A percentile compares a stretch with the other conserved stretches of the same genome.
Conservation (phyloP, 768 basidiomycete genomes). For the Steccherinum ochraceum region DNA sequence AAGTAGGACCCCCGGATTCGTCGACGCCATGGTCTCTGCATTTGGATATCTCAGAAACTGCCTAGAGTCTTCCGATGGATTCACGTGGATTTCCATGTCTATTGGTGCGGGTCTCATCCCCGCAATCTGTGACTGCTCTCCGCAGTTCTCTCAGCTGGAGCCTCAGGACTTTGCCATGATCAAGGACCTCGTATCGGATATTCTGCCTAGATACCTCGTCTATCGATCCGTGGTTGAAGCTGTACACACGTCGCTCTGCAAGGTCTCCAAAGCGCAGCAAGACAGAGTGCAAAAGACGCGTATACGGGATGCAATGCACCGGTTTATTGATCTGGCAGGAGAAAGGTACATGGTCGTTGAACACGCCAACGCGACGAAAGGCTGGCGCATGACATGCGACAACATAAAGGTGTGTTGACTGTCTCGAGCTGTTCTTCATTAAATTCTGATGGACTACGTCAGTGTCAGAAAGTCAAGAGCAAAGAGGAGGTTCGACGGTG, state of each 20-base stretch:
- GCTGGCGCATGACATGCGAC: conserved; percentile 29
- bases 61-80: conserved; percentile 31
- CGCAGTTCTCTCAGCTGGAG: conserved; percentile 20
- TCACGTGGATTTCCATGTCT: conserved; percentile 29
- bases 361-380: conserved; percentile 23
- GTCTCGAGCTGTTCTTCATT: neutral
- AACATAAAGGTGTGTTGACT: conserved; percentile 24
- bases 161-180: conserved; percentile 28
- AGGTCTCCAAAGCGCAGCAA: conserved; percentile 16
- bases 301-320: too few relatives aligned
- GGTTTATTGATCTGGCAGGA: conserved; percentile 23
- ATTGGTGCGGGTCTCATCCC: conserved; percentile 26
- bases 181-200: conserved; percentile 18
- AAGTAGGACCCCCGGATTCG: conserved; percentile 11
- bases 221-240: conserved; percentile 31
- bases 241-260: conserved; percentile 23
- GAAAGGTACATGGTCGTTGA: conserved; percentile 21
- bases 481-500: conserved; percentile 31
- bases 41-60: conserved; percentile 30
- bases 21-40: conserved; percentile 22
- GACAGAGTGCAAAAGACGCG: conserved; percentile 12
- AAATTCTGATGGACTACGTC: neutral
- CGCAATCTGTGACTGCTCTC: conserved; percentile 25
- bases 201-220: conserved; percentile 30
- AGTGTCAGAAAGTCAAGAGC: conserved; percentile 31